Base-by-base conservation (phyloP, 2,329 filamentous ascomycete species). In the Massarina eburnea region DNA sequence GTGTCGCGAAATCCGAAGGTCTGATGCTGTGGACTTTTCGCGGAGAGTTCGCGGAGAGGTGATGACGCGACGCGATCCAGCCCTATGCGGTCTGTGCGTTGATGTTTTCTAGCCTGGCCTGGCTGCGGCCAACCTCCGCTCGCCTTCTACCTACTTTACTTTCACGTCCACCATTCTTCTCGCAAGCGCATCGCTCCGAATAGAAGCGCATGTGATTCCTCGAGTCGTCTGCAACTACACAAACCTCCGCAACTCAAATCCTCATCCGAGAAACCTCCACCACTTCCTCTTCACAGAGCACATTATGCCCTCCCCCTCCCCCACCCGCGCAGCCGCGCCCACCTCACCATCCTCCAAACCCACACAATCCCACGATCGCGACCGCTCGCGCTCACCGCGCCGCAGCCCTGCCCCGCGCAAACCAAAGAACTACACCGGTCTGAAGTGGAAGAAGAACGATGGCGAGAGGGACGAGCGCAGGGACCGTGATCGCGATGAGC, bases 361-460 rank as follows among this genome's bases (percentile, higher is more conserved):
- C 18, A 34, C 45, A 38, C 49, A 53, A 2, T 32, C 46, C 9
- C 52, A 52, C 35, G 34, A 53, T 2, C 59, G 71, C 32, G 63
- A 56, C 12, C 56, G 64, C 40, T 65, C 65, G 1, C 64, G 59
- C 46, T 63, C 62, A 0, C 63, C 61, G 1, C 54, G 41, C 10
- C 57, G 58, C 36, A 62, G 62, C 45, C 52, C 41, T 14, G 21
- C 52, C 8, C 45, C 57, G 8, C 57, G 55, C 52, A 61, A 54
- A 44, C 55, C 60, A 24, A 68, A 66, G 68, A 73, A 64, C 53
- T 73, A 71, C 45, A 76, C 78, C 4, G 80, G 80, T 8, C 81
- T 84, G 55, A 77, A 76, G 54, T 84, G 78, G n/a, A 85, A 84
- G 57, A 79, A 67, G 46, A 51, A 58, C 36, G 58, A 56, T 19